phyloP scores from a whole-genome alignment of 306 rosid species.

The Calophaca sinica region DNA sequence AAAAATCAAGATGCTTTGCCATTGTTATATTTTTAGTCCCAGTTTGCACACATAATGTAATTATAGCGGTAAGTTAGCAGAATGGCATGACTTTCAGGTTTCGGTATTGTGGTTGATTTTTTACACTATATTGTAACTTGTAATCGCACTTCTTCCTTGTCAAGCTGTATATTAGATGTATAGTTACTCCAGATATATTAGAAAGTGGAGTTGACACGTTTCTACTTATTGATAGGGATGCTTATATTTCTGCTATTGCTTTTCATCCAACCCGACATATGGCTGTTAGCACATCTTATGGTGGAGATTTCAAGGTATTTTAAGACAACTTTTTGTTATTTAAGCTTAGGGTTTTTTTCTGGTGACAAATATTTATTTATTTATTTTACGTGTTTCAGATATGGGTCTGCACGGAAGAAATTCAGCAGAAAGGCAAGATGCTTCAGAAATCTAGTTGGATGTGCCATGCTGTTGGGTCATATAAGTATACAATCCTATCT shows the following conservation, averaged over 20 bases:
- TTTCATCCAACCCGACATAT: conserved; percentile 75
- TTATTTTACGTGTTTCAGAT: conserved; percentile 60
- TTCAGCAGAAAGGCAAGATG: conserved; percentile 55
- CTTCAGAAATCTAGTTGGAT: conserved; percentile 76
- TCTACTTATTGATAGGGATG: conserved; percentile 66
- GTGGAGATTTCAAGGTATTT: conserved; percentile 95
- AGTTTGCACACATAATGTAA: conserved; percentile 19
- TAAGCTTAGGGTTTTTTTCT: conserved; percentile 15
- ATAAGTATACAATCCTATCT: conserved; percentile 70
- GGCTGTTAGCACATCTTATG: conserved; percentile 89
- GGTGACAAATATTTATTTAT: conserved; percentile 25
- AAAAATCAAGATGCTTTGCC: not conserved
- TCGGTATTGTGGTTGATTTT: conserved; percentile 1
- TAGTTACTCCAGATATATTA: conserved; percentile 24
- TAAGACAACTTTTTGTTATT: conserved; percentile 1
- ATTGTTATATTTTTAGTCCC: not conserved
- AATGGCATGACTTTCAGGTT: conserved; percentile 1
- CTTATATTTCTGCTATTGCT: conserved; percentile 75
- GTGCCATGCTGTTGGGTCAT: conserved; percentile 95
- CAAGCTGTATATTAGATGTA: conserved; percentile 36
- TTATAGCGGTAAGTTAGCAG: not conserved
- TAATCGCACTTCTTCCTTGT: conserved; percentile 24
- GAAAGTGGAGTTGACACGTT: conserved; percentile 28
- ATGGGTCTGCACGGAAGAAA: conserved; percentile 77
- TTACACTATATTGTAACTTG: conserved; percentile 2